These are phyloP conservation scores for Apiospora saccharicola DNA, from an alignment of 2,329 filamentous ascomycete species.

Conservation along the genomic window DNA sequence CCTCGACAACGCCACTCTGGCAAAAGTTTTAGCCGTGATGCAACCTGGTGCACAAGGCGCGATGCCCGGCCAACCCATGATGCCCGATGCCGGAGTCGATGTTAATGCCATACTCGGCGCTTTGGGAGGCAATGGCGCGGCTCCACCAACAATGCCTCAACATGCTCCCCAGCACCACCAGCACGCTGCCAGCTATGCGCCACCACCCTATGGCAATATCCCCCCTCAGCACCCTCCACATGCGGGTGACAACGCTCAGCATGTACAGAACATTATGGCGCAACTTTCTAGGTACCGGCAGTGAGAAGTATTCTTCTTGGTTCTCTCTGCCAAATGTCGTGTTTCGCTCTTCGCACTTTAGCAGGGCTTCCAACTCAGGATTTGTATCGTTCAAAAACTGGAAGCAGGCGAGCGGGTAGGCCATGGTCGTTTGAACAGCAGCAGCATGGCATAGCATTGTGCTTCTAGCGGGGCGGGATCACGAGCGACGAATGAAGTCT, in stretches of 20 bases:
- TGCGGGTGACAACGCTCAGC: conserved; percentile 53
- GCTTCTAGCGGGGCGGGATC: conserved; percentile 10
- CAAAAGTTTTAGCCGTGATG: conserved; percentile 44
- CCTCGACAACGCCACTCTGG: conserved; percentile 44
- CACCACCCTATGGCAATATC: conserved; percentile 27
- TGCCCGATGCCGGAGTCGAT: conserved; percentile 37
- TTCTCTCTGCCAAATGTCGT: neutral
- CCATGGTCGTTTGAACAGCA: neutral
- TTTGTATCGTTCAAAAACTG: neutral
- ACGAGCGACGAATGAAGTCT: neutral
- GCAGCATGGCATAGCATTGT: neutral
- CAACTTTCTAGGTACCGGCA: conserved; percentile 72
- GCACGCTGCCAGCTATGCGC: conserved; percentile 40
- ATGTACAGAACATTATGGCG: conserved; percentile 78
- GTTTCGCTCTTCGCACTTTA: neutral
- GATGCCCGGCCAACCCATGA: conserved; percentile 43
- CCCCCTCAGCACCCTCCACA: conserved; percentile 36
- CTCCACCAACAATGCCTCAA: conserved; percentile 34
- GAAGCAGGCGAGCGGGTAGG: neutral
- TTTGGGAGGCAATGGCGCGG: conserved; percentile 37
- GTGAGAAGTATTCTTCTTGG: conserved; percentile 39
- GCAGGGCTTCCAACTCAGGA: neutral
- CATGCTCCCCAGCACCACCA: conserved; percentile 7
- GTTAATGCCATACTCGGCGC: conserved; percentile 39
- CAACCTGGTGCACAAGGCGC: conserved; percentile 32